phyloP scores from a whole-genome alignment of 2,329 filamentous ascomycete species.

The Ascocoryne sarcoides region DNA sequence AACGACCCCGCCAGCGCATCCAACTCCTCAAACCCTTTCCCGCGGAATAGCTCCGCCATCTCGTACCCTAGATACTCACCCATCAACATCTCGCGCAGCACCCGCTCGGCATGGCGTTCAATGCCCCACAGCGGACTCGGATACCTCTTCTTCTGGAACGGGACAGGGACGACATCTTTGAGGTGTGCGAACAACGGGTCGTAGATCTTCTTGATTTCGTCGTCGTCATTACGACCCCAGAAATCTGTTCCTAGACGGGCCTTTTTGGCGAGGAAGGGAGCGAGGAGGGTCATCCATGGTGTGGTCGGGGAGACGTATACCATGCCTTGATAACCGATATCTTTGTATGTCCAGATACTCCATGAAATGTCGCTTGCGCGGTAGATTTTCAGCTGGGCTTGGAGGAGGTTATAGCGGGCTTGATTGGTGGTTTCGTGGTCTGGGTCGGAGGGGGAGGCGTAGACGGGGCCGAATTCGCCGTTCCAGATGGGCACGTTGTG shows the following conservation, averaged over 20 bases:
- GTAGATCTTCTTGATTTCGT: conserved; percentile 31
- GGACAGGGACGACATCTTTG: conserved; percentile 35
- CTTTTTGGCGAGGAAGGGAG: conserved; percentile 47
- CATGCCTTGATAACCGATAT: conserved; percentile 48
- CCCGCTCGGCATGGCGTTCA: conserved; percentile 37
- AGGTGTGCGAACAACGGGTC: conserved; percentile 34
- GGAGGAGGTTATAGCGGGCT: conserved; percentile 35
- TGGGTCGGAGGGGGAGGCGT: conserved; percentile 23
- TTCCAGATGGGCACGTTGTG: conserved; percentile 40
- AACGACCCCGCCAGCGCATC: conserved; percentile 40
- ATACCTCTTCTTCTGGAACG: conserved; percentile 37
- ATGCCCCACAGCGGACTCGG: conserved; percentile 39
- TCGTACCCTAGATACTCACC: conserved; percentile 43
- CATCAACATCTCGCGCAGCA: conserved; percentile 39
- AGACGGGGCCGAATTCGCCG: conserved; percentile 41
- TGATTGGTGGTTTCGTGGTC: conserved; percentile 33
- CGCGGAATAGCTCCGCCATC: conserved; percentile 44
- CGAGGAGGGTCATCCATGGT: conserved; percentile 40
- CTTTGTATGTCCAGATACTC: conserved; percentile 51
- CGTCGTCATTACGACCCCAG: conserved; percentile 42
- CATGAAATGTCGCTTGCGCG: conserved; percentile 41
- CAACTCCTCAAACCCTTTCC: conserved; percentile 41
- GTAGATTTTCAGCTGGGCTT: conserved; percentile 41
- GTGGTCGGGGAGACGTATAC: conserved; percentile 37
- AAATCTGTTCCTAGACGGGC: conserved; percentile 41